These are phyloP conservation scores for Claviceps sp. DNA, from an alignment of 2,329 filamentous ascomycete genomes.

Conservation along the genomic window DNA sequence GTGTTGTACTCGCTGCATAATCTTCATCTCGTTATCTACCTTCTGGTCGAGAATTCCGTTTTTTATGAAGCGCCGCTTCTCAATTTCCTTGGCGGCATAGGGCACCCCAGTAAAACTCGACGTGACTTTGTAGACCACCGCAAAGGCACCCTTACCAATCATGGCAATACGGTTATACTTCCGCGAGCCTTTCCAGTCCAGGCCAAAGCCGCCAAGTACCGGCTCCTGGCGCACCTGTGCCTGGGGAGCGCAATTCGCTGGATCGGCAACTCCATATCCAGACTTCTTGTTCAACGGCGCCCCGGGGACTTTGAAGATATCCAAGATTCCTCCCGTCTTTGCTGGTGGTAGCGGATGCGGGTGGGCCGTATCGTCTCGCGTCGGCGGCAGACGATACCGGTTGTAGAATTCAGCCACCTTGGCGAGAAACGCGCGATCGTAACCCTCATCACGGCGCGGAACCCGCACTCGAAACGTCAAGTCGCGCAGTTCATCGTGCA, in stretches of 20 bases:
- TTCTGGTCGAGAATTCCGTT: constrained; percentile 82
- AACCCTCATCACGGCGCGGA: constrained; percentile 56
- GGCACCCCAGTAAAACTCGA: constrained; percentile 71
- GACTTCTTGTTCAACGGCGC: constrained; percentile 5
- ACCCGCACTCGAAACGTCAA: constrained; percentile 78
- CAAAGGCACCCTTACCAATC: constrained; percentile 90
- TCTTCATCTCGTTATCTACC: constrained; percentile 92
- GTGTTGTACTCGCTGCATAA: constrained; percentile 78
- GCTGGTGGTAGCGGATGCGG: constrained; percentile 16
- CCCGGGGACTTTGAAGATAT: constrained; percentile 19
- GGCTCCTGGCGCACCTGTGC: constrained; percentile 15
- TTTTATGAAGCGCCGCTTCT: constrained; percentile 87
- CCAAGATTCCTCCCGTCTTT: constrained; percentile 31
- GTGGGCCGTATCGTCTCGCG: constrained; percentile 34
- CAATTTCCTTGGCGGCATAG: constrained; percentile 86
- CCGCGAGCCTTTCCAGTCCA: constrained; percentile 69
- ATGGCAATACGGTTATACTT: constrained; percentile 72
- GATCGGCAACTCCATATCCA: constrained; percentile 1
- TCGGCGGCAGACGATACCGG: constrained; percentile 23
- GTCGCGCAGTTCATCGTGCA: constrained; percentile 39
- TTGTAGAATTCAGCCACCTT: constrained; percentile 58
- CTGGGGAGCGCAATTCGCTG: constrained; percentile 7
- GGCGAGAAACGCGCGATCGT: constrained; percentile 49
- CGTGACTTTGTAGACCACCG: constrained; percentile 81
- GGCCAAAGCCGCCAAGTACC: constrained; percentile 23